These are phyloP conservation scores for Miamiensis avidus DNA, from an alignment of 169 alveolate genomes.

Conservation along the genomic window DNA sequence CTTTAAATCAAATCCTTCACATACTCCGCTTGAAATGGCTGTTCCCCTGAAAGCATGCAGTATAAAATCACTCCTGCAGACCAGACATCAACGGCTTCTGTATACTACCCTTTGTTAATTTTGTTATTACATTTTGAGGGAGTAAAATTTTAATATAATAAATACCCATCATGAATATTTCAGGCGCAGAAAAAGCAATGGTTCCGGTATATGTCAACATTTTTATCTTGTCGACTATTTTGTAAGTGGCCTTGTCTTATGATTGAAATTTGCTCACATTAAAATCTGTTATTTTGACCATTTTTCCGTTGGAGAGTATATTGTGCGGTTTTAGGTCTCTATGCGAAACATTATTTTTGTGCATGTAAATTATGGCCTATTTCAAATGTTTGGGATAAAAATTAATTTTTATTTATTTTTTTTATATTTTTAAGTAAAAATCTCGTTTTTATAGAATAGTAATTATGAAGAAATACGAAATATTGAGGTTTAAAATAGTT, in stretches of 20 bases:
- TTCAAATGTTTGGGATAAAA: too few relatives aligned
- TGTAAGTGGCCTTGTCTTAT: constrained; percentile 34
- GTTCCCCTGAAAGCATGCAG: constrained; percentile 67
- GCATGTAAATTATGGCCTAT: too few relatives aligned
- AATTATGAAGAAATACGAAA: too few relatives aligned
- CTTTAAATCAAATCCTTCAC: constrained; percentile 20
- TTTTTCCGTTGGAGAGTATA: too few relatives aligned
- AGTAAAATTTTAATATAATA: constrained; percentile 41
- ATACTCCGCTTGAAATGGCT: constrained; percentile 61
- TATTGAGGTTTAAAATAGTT: too few relatives aligned
- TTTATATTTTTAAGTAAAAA: too few relatives aligned
- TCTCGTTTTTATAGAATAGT: too few relatives aligned
- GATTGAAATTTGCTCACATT: constrained; percentile 39
- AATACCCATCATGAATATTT: constrained; percentile 59
- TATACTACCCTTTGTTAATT: constrained; percentile 26
- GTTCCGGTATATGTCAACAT: constrained; percentile 76
- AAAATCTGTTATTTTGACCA: constrained; percentile 36
- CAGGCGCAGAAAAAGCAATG: constrained; percentile 81
- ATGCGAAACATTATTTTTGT: constrained; percentile 64
- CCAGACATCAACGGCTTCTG: constrained; percentile 72
- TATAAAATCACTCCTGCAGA: constrained; percentile 72
- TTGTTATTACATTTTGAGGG: too few relatives aligned
- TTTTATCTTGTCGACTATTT: constrained; percentile 34
- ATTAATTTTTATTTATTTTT: too few relatives aligned
- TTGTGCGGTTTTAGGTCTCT: constrained; percentile 79